A percentile compares a stretch with the other conserved stretches of the same genome.
Conservation (phyloP, 2,329 filamentous ascomycete genomes). For the Pseudogymnoascus pannorum region DNA sequence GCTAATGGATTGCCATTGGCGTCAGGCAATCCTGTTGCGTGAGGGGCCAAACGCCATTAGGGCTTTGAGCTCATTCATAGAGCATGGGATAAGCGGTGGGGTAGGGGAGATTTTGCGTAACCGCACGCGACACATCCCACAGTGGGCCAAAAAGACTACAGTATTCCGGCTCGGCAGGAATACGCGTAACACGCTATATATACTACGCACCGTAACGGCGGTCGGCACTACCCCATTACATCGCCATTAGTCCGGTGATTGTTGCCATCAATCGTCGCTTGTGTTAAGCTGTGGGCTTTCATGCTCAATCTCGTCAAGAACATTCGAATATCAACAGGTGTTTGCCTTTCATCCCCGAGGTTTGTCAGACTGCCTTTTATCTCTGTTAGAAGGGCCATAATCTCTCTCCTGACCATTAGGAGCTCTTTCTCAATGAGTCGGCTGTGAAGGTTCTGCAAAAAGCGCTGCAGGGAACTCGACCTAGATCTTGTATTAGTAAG, state of each 20-base stretch:
- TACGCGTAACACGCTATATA: no score
- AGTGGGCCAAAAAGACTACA: no score
- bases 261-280: constrained; percentile 22
- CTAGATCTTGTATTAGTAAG: not conserved
- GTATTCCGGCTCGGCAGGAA: no score
- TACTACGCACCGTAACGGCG: no score
- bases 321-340: constrained; percentile 16
- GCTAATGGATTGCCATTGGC: no score
- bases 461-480: not conserved
- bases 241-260: constrained; percentile 15
- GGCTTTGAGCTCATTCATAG: no score
- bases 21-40: no score
- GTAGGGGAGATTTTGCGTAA: no score
- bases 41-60: no score
- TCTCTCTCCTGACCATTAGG: constrained; percentile 23
- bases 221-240: no score
- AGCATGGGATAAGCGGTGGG: no score
- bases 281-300: constrained; percentile 21
- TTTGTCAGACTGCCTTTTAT: constrained; percentile 12
- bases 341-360: constrained; percentile 18
- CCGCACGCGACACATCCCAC: no score
- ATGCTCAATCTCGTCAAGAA: constrained; percentile 22
- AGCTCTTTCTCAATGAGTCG: constrained; percentile 27
- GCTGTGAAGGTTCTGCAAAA: constrained; percentile 23
- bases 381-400: constrained; percentile 14